A percentile compares a stretch with the other conserved stretches of the same genome.
Evolutionary conservation across 305 asterid genomes (phyloP).

Genomic region (Ilex paraguariensis): DNA sequence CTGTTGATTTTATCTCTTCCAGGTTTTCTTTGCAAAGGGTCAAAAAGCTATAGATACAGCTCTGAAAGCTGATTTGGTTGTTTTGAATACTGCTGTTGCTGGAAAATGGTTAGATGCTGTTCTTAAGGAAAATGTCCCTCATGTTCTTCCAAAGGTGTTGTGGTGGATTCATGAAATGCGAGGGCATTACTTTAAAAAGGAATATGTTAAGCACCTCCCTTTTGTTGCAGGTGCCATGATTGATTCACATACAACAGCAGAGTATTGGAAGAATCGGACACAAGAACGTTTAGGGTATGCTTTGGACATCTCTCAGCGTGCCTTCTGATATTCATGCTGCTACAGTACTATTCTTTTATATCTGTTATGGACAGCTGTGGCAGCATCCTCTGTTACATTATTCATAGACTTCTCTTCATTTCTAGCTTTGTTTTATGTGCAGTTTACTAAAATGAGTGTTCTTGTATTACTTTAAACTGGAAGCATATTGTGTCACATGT

Average conservation of each 20-base stretch:
- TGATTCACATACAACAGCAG: constrained; percentile 87
- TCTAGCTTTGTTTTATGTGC: too few relatives aligned
- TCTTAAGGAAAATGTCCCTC: constrained; percentile 66
- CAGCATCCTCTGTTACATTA: too few relatives aligned
- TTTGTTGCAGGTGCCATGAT: constrained; percentile 98
- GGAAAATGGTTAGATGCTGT: constrained; percentile 97
- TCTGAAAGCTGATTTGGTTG: constrained; percentile 75
- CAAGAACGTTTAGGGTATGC: constrained; percentile 60
- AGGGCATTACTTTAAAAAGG: constrained; percentile 96
- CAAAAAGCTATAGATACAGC: constrained; percentile 75
- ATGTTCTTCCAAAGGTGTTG: constrained; percentile 89
- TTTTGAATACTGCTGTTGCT: constrained; percentile 91
- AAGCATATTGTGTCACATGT: too few relatives aligned
- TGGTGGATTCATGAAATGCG: constrained; percentile 99
- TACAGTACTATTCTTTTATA: too few relatives aligned
- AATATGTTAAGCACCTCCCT: constrained; percentile 98
- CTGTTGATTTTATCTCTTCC: background rate
- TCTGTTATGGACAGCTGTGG: too few relatives aligned
- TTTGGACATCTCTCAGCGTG: background rate
- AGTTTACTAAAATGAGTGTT: too few relatives aligned
- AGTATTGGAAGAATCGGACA: constrained; percentile 89
- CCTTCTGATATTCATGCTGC: too few relatives aligned
- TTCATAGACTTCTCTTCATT: background rate
- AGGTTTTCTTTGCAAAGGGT: constrained; percentile 71
- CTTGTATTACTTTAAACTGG: too few relatives aligned